Percentiles rank a stretch among this genome's conserved stretches.
phyloP scores from a whole-genome alignment of 1,139 yeast species.

The Pichia norvegensis region DNA sequence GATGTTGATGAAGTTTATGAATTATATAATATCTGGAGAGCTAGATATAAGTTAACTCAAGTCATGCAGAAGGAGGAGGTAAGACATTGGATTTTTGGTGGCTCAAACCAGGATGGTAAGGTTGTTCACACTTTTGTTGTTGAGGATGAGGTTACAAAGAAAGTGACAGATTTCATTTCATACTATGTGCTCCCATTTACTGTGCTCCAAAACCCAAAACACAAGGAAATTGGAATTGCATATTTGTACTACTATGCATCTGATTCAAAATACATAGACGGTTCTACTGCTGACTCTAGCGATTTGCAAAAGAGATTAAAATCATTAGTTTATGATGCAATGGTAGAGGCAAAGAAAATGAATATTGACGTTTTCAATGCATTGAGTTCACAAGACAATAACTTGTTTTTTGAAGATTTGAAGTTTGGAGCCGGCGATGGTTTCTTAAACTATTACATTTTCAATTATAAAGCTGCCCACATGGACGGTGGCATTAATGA shows the following conservation, averaged over 20 bases:
- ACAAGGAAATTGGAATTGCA: conserved; percentile 73
- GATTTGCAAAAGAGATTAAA: conserved; percentile 52
- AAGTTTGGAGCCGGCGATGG: conserved; percentile 97
- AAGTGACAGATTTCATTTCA: conserved; percentile 80
- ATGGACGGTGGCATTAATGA: conserved; percentile 71
- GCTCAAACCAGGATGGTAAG: conserved; percentile 29
- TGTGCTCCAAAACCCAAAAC: conserved; percentile 60
- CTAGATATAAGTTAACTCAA: conserved; percentile 67
- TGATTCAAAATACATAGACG: conserved; percentile 37
- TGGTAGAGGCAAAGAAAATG: conserved; percentile 58
- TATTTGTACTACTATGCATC: conserved; percentile 88
- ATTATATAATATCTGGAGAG: conserved; percentile 55
- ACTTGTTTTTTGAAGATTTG: conserved; percentile 68
- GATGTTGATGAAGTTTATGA: conserved; percentile 62
- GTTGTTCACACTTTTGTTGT: conserved; percentile 79
- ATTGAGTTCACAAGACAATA: conserved; percentile 81
- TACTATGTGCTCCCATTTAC: conserved; percentile 85
- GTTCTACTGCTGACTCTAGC: conserved; percentile 28
- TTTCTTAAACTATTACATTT: conserved; percentile 76
- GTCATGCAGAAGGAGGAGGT: conserved; percentile 63
- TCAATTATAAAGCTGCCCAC: conserved; percentile 80
- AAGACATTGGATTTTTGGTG: conserved; percentile 71
- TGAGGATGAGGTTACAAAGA: conserved; percentile 47
- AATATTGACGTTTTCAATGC: conserved; percentile 92
- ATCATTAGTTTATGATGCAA: conserved; percentile 62